Evolutionary conservation across 306 rosid species (phyloP), one percentile per base, ranked within the genome.

Genomic region (Quercus gilva): DNA sequence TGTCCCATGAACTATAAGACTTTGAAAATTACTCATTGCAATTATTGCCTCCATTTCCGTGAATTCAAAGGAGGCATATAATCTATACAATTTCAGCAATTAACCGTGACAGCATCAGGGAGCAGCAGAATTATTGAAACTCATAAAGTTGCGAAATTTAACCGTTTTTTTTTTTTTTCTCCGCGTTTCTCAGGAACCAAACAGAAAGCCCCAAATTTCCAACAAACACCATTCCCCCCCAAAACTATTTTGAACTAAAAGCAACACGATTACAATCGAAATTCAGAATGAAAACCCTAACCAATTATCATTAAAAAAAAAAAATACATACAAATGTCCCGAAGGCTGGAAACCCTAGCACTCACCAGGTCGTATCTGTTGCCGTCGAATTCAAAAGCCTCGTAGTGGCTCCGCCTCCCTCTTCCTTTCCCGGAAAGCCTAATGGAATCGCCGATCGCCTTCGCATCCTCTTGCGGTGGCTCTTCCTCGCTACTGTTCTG

Each of bases 351-450:
- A 69, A 29, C 41, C 5, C 33, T 11, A 19, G 18, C 5, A 78
- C 92, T 74, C 67, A 96, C 99, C 25, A 96, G 89, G 52, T 83
- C 85, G 65, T 89, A 96, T 69, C 87, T 93, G 41, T 82, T 88
- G 10, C 96, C 96, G 45, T 96, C 99, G 35, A 68, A 96, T 61
- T 96, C 97, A 69, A 91, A 93, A 15, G 92, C 83, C 3, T 82
- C 78, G 85, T 83, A 96, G 74, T 96, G 98, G 51, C 45, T 84
- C 88, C 84, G 86, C 73, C 96, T 78, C 1, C 85, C 83, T 77
- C 90, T 89, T 37, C 99, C 98, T 89, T 88, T 96, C 0, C 98
- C 97, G 0, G 97, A 90, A 75, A 83, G 52, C 94, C 87, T 89
- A 87, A 88, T 13, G 1, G 86, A 74, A 3, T 91, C 90, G 5